These are phyloP conservation scores for Tagetes patula DNA, from an alignment of 129 eudicot genomes.

Conservation along the genomic window DNA sequence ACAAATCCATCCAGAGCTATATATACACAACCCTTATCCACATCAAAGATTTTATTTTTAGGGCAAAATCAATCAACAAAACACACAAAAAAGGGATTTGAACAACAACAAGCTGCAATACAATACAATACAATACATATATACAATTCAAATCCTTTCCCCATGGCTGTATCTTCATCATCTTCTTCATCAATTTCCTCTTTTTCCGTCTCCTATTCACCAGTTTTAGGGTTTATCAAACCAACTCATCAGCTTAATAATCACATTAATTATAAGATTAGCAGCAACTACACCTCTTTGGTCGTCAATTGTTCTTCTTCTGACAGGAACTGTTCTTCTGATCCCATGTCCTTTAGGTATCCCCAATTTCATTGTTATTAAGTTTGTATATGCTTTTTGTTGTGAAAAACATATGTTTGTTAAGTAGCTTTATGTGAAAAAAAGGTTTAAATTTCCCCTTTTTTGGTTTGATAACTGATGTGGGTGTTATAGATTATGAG, in stretches of 20 bases:
- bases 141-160: not conserved
- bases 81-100: not conserved
- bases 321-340: slow-evolving; percentile 45
- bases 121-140: not conserved
- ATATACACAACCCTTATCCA: slow-evolving; percentile 26
- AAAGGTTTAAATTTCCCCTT: not conserved
- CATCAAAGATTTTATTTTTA: slow-evolving; percentile 25
- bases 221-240: slow-evolving; percentile 46
- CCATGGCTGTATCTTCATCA: slow-evolving; percentile 35
- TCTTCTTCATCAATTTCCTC: slow-evolving; percentile 31
- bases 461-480: slow-evolving; percentile 14
- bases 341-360: slow-evolving; percentile 58
- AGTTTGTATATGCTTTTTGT: not conserved
- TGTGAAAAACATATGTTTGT: not conserved
- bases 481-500: slow-evolving; percentile 14
- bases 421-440: not conserved
- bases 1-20: not conserved
- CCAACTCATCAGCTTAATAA: slow-evolving; percentile 18
- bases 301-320: slow-evolving; percentile 58
- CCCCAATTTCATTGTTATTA: not conserved
- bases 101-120: not conserved
- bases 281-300: slow-evolving; percentile 32
- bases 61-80: slow-evolving; percentile 15
- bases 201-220: slow-evolving; percentile 36
- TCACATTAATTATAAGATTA: slow-evolving; percentile 30